Evolutionary conservation across 2,329 filamentous ascomycete species (phyloP), one percentile per base, ranked within the genome.

Genomic region (Stemphylium vesicarium): DNA sequence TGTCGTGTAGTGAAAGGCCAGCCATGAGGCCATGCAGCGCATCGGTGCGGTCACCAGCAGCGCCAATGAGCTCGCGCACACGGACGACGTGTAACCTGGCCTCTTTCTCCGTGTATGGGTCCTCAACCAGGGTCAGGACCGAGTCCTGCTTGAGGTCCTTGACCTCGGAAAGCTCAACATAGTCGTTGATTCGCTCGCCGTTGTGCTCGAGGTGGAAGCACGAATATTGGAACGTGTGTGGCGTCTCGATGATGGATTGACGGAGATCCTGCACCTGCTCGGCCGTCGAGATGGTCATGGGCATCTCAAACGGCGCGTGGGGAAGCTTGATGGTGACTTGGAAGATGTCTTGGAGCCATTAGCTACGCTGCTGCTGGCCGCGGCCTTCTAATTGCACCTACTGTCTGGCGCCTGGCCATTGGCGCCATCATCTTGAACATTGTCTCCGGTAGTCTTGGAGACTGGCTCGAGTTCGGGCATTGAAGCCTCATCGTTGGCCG

Each of bases 101-200:
- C 79, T 99, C 95, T 80, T 96, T 98, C 80, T 99, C 95, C 38
- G 92, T 99, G 77, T 99, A 99, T 40, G 96, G 91, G 72, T 99
- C 95, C 78, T 97, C 90, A 50, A 97, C 87, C 66, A 99, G 80
- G 49, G 84, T 85, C 54, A 97, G 84, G 69, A 93, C 89, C 32
- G 93, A 90, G 59, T 92, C 88, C 31, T 88, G 78, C 48, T 86
- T 85, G 50, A 99, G 84, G 52, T 86, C 92, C 42, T 89, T 84
- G 50, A 99, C 90, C 73, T 99, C 94, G 50, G 91, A 92, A 59
- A 99, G 85, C 75, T 96, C 89, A 56, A 96, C 85, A 69, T 95
- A 98, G 78, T 99, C 95, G 77, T 98, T 98, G 83, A 99, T 89
- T 63, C 90, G 89, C 77, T 90, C 82, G 65, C 92, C 91, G 56